A percentile compares a stretch with the other conserved stretches of the same genome.
phyloP scores from a whole-genome alignment of 2,329 filamentous ascomycete genomes.

The Passalora sequoiae region DNA sequence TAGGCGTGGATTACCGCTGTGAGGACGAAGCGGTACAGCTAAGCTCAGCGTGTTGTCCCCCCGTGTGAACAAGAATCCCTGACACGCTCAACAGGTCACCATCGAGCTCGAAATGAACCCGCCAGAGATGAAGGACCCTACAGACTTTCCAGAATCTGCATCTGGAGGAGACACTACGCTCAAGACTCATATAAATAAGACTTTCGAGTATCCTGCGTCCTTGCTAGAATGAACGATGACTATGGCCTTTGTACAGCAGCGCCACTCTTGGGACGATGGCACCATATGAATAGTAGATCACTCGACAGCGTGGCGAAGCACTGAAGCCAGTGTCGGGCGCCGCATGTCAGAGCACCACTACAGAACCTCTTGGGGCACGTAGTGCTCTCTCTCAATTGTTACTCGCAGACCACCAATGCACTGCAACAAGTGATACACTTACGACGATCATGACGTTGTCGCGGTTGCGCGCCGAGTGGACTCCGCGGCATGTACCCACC shows the following conservation, averaged over 20 bases:
- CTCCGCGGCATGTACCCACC: not conserved
- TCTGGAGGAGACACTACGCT: conserved; percentile 28
- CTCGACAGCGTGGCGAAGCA: too few species aligned
- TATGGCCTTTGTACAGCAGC: too few species aligned
- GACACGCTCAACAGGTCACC: conserved; percentile 39
- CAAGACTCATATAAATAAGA: conserved; percentile 33
- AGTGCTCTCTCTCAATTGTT: too few species aligned
- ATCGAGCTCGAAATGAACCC: conserved; percentile 47
- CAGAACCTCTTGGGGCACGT: too few species aligned
- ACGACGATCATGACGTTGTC: conserved; percentile 2
- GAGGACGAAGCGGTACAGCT: conserved; percentile 51
- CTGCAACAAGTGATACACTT: not conserved
- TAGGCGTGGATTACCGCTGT: conserved; percentile 49
- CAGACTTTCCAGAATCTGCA: conserved; percentile 25
- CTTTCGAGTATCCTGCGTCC: conserved; percentile 33
- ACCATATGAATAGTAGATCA: too few species aligned
- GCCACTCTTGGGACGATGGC: too few species aligned
- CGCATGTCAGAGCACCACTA: too few species aligned
- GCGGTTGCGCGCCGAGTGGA: not conserved
- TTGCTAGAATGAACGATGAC: conserved; percentile 31
- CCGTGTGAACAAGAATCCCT: conserved; percentile 12
- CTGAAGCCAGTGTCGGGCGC: too few species aligned
- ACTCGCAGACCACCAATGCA: too few species aligned
- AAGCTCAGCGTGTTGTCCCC: conserved; percentile 12
- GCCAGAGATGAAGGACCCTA: conserved; percentile 36